Evolutionary conservation across 2,329 filamentous ascomycete genomes (phyloP), one percentile per base, ranked within the genome.

Genomic region (Beauveria sp.): DNA sequence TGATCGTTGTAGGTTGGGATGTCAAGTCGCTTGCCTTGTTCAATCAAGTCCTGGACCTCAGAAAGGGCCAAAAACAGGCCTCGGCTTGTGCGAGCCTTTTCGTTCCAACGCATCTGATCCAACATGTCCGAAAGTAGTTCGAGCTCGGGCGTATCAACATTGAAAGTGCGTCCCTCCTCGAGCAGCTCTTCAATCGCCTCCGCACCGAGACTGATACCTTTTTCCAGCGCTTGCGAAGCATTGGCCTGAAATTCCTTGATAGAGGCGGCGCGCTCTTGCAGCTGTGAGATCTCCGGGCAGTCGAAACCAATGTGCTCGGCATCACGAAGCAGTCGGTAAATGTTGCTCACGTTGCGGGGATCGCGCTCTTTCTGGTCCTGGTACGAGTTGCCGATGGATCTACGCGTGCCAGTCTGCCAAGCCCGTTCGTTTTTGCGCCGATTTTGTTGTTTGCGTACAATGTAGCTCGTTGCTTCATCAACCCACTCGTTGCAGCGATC

Each of bases 401-500:
- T 93, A 56, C 87, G 82, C 68, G 84, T 84, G 61, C 87, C 84
- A 69, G 85, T 88, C 66, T 91, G 89, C 86, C 89, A 95, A 50
- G 84, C 85, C 71, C 91, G 95, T 70, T 97, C 93, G 74, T 89
- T 96, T 76, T 98, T 98, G 64, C 93, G 91, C 65, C 95, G 89
- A 71, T 96, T 96, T 76, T 97, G 93, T 77, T 97, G 93, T 78
- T 99, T 99, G 68, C 95, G 90, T 63, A 95, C 93, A 70, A 93
- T 96, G 79, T 96, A 99, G 72, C 90, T 93, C 70, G 91, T 95
- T 66, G 95, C 95, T 77, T 98, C 93, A 70, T 98, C 95, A 65
- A 97, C 91, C 90, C 96, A 97, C 72, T 96, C 92, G 74, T 96
- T 96, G 79, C 95, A 98, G 70, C 91, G 88, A 68, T 96, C 92